Base-by-base conservation (phyloP, 2,329 filamentous ascomycete species). In the Claviceps sp. region DNA sequence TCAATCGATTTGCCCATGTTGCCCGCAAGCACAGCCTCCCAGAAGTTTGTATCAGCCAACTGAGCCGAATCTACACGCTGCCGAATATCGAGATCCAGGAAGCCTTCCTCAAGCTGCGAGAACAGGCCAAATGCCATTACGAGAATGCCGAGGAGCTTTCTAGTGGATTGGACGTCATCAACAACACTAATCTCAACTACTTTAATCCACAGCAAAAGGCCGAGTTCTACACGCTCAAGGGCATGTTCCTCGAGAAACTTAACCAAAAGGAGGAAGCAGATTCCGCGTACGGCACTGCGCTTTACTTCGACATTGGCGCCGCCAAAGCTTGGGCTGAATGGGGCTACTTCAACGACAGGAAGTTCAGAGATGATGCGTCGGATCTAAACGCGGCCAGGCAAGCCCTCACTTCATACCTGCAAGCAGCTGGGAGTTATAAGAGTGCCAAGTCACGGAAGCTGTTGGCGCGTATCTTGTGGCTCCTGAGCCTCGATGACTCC, bases 71-170 rank as follows among this genome's bases (percentile, higher is more conserved):
- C 64, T 99, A 99, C 67, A 98, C 93, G 0, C 77, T 99, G 5
- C 93, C 93, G 1, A 99, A 99, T 64, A 99, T 99, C 45, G 93
- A 99, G 71, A 99, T 99, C 47, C 94, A 98, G 64, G 93, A 99
- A 67, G 93, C 93, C 0, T 99, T 99, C 76, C 72, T 99, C 55
- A 99, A 99, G 71, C 71, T 99, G 50, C 78, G 94, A n/a, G 94
- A 99, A 69, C 93, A 99, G 69, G 93, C 93, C 44, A 96, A 96
- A 66, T 98, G 93, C 60, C 93, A 98, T 65, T 99, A 97, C 66
- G 90, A 97, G 70, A 97, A 97, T 62, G 83, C 85, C 0, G 85
- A 87, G 40, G 93, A 98, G 69, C 79, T 99, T 51, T 91, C 84
- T 50, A 95, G 84, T 63, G 93, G 93, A 1, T 67, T 99, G 58